phyloP scores from a whole-genome alignment of 179 eudicot species.

The Dionaea muscipula region DNA sequence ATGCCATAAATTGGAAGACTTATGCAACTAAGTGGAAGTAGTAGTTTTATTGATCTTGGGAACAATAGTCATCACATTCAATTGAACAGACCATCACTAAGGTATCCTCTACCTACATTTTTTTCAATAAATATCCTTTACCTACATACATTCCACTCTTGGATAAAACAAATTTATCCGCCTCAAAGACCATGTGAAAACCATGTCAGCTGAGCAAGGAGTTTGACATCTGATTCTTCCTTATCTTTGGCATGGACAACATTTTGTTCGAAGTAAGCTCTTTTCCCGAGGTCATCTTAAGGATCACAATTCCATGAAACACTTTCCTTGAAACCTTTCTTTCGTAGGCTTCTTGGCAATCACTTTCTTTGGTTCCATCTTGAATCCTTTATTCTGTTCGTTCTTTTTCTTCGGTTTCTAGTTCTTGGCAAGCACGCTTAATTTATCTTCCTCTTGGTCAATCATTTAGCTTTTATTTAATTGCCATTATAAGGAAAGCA shows the following conservation, averaged over 20 bases:
- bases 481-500: too few relatives aligned
- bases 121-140: neutral
- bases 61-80: too few relatives aligned
- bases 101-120: too few relatives aligned
- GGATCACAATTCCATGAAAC: neutral
- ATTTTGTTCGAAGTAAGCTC: neutral
- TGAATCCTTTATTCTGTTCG: too few relatives aligned
- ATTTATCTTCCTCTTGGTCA: too few relatives aligned
- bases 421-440: too few relatives aligned
- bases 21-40: constrained; percentile 1
- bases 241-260: neutral
- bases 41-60: neutral
- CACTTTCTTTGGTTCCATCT: too few relatives aligned
- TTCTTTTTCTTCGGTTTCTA: too few relatives aligned
- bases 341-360: too few relatives aligned
- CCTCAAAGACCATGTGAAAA: neutral
- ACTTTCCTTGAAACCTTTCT: too few relatives aligned
- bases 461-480: too few relatives aligned
- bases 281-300: neutral
- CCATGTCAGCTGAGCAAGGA: neutral
- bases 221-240: neutral
- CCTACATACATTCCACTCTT: neutral
- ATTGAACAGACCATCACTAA: neutral
- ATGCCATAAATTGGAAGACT: constrained; percentile 6
- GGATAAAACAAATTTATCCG: neutral